Conservation (phyloP, 2,329 filamentous ascomycete genomes). For the Orbilia javanica region DNA sequence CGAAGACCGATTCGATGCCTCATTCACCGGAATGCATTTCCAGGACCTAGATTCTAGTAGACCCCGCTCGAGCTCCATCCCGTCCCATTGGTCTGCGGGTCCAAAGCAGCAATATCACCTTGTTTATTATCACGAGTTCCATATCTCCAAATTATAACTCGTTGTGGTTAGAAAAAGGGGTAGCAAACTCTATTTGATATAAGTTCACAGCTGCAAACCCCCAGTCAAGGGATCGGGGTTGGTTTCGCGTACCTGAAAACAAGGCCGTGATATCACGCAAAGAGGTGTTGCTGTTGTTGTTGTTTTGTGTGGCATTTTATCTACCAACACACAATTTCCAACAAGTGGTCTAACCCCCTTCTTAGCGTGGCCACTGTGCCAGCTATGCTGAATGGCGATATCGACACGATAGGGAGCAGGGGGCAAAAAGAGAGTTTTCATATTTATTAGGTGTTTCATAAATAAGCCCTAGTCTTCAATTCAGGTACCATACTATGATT, state of each 20-base stretch:
- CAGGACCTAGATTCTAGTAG: neutral
- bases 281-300: constrained; percentile 1
- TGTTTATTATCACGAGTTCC: constrained; percentile 11
- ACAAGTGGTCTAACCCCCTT: neutral
- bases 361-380: neutral
- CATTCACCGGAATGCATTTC: constrained; percentile 18
- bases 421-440: neutral
- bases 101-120: neutral
- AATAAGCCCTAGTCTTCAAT: neutral
- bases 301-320: constrained; percentile 3
- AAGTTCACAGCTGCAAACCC: constrained; percentile 16
- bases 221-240: neutral
- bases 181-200: constrained; percentile 30
- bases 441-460: constrained; percentile 1
- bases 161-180: constrained; percentile 46
- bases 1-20: neutral
- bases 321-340: constrained; percentile 6
- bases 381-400: neutral
- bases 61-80: constrained; percentile 3
- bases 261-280: constrained; percentile 13
- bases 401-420: neutral
- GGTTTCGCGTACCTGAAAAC: constrained; percentile 44
- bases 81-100: constrained; percentile 4
- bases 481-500: constrained; percentile 1
- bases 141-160: constrained; percentile 42